Base-by-base conservation (phyloP, 2,329 filamentous ascomycete species). In the Aspergillus quadricinctus region DNA sequence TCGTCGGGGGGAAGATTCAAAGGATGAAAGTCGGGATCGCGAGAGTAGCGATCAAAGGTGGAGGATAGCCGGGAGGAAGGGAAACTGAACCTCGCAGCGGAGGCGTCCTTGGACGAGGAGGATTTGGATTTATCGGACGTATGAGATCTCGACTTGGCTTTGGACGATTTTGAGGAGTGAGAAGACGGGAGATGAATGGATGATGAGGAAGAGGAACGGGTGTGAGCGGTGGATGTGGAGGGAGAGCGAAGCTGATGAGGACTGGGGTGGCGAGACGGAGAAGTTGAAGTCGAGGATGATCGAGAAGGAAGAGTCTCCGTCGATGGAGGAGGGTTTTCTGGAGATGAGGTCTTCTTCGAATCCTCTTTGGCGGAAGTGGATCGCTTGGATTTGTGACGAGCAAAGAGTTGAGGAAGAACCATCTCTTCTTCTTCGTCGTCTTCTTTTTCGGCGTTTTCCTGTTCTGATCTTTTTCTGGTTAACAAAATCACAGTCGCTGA, bases 1-100 rank as follows among this genome's bases (percentile, higher is more conserved):
- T 96, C 88, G 78, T 96, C 92, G 49, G 92, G 92, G 2, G 88
- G 91, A 23, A 96, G 84, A 69, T 97, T 97, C 52, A 97, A 83
- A 41, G 93, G 93, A 74, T 97, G 92, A 2, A 86, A 88, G 71
- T 93, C 84, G 61, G 81, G 80, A 59, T 72, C 71, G 66, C 68
- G 66, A 19, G 71, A 67, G 57, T 68, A 68, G 59, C 73, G 72
- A 59, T 63, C 54, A 52, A 63, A 52, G 37, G 54, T 49, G 41
- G 53, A 54, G 37, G 59, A 56, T 25, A 56, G 57, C 46, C 57
- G 53, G 53, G 53, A 55, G 25, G 48, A 23, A 28, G 56, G 52
- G 19, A 54, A 57, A 66, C 49, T 68, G 74, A 71, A 61, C 74
- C 72, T 58, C 69, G 31, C 14, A 71, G 64, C 62, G 65, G 60